Base-by-base conservation (phyloP, 768 basidiomycete species). In the Filobasidium wieringae region DNA sequence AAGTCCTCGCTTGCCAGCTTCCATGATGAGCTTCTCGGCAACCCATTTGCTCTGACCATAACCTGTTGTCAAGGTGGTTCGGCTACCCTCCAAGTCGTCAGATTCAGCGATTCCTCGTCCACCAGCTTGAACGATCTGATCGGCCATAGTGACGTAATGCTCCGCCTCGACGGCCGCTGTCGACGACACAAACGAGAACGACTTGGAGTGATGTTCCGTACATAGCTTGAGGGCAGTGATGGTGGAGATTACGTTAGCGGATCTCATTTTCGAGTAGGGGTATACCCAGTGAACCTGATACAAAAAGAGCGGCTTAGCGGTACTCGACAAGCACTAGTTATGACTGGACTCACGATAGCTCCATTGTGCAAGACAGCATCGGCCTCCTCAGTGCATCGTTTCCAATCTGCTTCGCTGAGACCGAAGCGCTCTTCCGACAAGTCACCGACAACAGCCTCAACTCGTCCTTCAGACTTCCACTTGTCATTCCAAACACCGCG, bases 21-120 rank as follows among this genome's bases (percentile, higher is more conserved):
- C 91, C 66, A 89, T 85, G 30, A 99, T 76, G 7, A 99, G 74
- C 72, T 90, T 93, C 74, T 99, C 95, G 0, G 89, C 86, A 0
- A 99, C 95, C 95, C 95, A 99, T 75, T 99, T 99, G 33, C 83
- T 85, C 77, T 99, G 95, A 5, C 93, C 91, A 72, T 99, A 99
- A 0, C 95, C 95, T 0, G 87, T 87, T 72, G 86, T 86, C 52
- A 97, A 78, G 1, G 81, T 77, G 0, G 71, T 72, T 62, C 82
- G 79, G 0, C 90, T 87, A 6, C 86, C 90, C 67, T 93, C 90
- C 19, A 97, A 80, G 64, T 91, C 82, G 66, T 99, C 93, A 52
- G 74, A 77, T 70, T 99, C 95, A 1, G 87, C 83, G 31, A 99
- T 78, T 45, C 92, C 93, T 5, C 57, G 45, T 17, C 78, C 79